These are phyloP conservation scores for Yamadazyma dendronema DNA, from an alignment of 1,139 yeast species.

Conservation along the genomic window DNA sequence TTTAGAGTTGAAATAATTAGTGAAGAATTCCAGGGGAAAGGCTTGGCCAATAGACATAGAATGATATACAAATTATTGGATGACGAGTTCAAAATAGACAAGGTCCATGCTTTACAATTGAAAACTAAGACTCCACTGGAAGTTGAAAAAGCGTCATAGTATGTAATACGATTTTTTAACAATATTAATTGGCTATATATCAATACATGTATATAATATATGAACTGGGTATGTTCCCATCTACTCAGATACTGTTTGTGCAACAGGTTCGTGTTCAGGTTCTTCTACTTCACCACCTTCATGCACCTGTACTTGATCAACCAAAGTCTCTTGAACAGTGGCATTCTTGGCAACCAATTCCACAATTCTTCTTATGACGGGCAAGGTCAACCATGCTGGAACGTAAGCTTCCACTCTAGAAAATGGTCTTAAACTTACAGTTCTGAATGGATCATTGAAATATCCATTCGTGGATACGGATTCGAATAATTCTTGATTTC, in stretches of 20 bases:
- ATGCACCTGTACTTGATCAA: slow-evolving; percentile 3
- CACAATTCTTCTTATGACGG: slow-evolving; percentile 82
- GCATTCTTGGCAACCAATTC: slow-evolving; percentile 89
- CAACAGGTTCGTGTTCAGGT: background rate
- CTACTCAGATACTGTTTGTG: background rate
- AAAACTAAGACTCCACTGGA: slow-evolving; percentile 78
- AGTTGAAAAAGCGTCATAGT: slow-evolving; percentile 18
- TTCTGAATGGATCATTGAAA: slow-evolving; percentile 84
- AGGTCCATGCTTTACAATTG: slow-evolving; percentile 88
- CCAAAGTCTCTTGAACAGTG: slow-evolving; percentile 35
- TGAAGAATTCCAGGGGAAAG: slow-evolving; percentile 62
- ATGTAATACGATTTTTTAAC: slow-evolving; percentile 7
- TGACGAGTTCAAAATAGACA: slow-evolving; percentile 67
- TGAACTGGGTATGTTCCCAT: background rate
- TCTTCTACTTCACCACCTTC: background rate
- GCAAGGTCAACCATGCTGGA: slow-evolving; percentile 92
- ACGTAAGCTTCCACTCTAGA: slow-evolving; percentile 93
- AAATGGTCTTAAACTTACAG: slow-evolving; percentile 80
- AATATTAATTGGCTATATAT: background rate
- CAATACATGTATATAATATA: slow-evolving; percentile 1
- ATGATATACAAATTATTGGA: slow-evolving; percentile 65
- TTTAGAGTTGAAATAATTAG: slow-evolving; percentile 73
- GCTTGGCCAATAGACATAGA: slow-evolving; percentile 77
- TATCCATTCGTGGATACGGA: slow-evolving; percentile 77
- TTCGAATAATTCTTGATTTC: slow-evolving; percentile 66